Conservation (phyloP, 2,329 filamentous ascomycete species). For the Pseudogymnoascus verrucosus region DNA sequence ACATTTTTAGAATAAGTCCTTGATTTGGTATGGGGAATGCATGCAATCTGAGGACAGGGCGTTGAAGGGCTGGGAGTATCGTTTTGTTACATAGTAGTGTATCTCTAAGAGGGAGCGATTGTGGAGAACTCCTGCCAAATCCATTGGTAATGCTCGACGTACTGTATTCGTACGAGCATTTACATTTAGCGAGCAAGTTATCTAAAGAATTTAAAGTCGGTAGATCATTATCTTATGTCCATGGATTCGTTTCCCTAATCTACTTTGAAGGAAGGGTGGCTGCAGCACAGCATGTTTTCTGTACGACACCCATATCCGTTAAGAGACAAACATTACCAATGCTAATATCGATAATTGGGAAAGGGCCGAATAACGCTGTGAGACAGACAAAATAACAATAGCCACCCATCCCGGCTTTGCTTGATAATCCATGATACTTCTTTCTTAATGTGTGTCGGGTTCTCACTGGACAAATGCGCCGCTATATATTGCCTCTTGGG, state of each 20-base stretch:
- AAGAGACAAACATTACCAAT: slow-evolving; percentile 3
- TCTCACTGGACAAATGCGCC: neutral
- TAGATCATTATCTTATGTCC: neutral
- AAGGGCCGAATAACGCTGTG: neutral
- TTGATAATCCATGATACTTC: neutral
- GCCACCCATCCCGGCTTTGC: neutral
- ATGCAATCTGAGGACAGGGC: slow-evolving; percentile 3
- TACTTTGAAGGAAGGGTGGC: neutral
- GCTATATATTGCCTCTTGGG: neutral
- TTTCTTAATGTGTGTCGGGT: neutral
- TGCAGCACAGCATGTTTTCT: neutral
- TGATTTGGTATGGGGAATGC: neutral
- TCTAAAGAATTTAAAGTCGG: slow-evolving; percentile 3
- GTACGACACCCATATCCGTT: neutral
- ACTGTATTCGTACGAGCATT: slow-evolving; percentile 8
- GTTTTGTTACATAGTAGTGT: slow-evolving; percentile 6
- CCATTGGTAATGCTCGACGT: neutral
- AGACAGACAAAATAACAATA: neutral
- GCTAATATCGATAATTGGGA: neutral
- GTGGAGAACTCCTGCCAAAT: neutral
- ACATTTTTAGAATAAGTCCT: slow-evolving; percentile 66
- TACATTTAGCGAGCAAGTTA: slow-evolving; percentile 4
- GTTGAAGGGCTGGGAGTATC: neutral
- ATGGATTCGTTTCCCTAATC: neutral
- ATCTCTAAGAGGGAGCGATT: neutral